A percentile compares a stretch with the other conserved stretches of the same genome.
phyloP scores from a whole-genome alignment of 108 stramenopile species.

The Licmophora abbreviata region DNA sequence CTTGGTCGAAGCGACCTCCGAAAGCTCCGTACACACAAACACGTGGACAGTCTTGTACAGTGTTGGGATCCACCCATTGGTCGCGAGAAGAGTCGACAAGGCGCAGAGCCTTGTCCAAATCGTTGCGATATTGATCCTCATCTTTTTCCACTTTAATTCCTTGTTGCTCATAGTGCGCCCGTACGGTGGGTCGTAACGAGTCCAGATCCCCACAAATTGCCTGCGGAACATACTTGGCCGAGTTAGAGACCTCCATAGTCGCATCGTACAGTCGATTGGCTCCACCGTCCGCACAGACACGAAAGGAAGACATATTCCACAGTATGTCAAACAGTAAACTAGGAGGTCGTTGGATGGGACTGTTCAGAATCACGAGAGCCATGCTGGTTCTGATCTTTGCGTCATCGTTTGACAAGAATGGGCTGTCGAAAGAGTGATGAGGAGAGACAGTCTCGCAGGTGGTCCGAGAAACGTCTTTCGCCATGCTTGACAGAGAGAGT shows the following conservation, averaged over 20 bases:
- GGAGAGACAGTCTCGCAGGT: too few relatives aligned
- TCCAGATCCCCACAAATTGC: conserved; percentile 91
- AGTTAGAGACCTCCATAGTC: conserved; percentile 11
- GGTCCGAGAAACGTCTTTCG: too few relatives aligned
- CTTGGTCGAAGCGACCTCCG: conserved; percentile 85
- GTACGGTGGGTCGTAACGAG: conserved; percentile 63
- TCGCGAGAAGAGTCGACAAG: neutral
- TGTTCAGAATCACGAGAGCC: conserved; percentile 53
- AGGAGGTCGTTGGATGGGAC: conserved; percentile 27
- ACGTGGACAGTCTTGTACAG: too few relatives aligned
- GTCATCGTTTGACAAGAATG: too few relatives aligned
- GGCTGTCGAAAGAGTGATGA: too few relatives aligned
- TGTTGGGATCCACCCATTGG: neutral
- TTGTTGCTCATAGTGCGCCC: conserved; percentile 40
- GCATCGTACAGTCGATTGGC: conserved; percentile 88
- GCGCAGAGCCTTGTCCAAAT: conserved; percentile 70
- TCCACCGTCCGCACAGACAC: conserved; percentile 93
- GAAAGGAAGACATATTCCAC: conserved; percentile 46
- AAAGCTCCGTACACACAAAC: conserved; percentile 71
- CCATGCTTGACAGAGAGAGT: too few relatives aligned
- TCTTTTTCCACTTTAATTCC: conserved; percentile 46
- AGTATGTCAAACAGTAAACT: conserved; percentile 35
- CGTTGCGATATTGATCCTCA: conserved; percentile 77
- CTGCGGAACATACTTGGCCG: conserved; percentile 48
- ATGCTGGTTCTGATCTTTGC: conserved; percentile 3